phyloP scores from a whole-genome alignment of 495 filamentous ascomycete genomes.

The Aspergillus indologenus region DNA sequence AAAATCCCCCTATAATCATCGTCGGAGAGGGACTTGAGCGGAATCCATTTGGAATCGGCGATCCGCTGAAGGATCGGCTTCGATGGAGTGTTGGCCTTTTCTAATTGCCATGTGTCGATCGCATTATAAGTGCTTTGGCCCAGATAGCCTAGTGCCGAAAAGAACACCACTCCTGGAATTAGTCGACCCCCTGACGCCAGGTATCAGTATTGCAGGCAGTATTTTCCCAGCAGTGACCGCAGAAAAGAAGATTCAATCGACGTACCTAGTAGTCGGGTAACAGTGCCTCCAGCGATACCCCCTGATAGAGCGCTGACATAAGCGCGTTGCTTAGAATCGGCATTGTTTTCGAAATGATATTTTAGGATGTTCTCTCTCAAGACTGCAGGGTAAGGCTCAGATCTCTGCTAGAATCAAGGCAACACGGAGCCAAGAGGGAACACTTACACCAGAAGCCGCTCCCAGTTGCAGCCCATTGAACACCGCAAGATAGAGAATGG shows the following conservation, averaged over 20 bases:
- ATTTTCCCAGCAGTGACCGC: not conserved
- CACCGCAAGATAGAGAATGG: constrained; percentile 67
- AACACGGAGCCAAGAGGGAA: constrained; percentile 7
- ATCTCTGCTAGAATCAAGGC: constrained; percentile 4
- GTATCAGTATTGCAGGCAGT: constrained; percentile 1
- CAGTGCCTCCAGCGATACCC: constrained; percentile 59
- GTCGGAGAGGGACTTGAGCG: constrained; percentile 70
- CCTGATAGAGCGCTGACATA: constrained; percentile 68
- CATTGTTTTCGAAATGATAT: constrained; percentile 45
- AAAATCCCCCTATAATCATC: constrained; percentile 75
- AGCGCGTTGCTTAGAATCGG: constrained; percentile 50
- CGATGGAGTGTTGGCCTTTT: constrained; percentile 31
- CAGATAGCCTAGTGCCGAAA: constrained; percentile 56
- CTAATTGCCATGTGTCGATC: constrained; percentile 47
- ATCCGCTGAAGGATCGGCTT: constrained; percentile 48
- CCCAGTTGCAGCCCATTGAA: constrained; percentile 79
- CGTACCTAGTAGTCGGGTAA: constrained; percentile 64
- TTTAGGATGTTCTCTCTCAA: constrained; percentile 40
- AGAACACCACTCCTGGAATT: constrained; percentile 61
- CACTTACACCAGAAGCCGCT: constrained; percentile 71
- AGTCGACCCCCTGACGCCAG: constrained; percentile 41
- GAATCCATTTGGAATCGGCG: constrained; percentile 74
- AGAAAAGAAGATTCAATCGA: constrained; percentile 2
- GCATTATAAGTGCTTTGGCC: constrained; percentile 60
- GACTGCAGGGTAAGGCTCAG: constrained; percentile 27